Base-by-base conservation (phyloP, 108 stramenopile species). In the Cylindrotheca closterium region DNA sequence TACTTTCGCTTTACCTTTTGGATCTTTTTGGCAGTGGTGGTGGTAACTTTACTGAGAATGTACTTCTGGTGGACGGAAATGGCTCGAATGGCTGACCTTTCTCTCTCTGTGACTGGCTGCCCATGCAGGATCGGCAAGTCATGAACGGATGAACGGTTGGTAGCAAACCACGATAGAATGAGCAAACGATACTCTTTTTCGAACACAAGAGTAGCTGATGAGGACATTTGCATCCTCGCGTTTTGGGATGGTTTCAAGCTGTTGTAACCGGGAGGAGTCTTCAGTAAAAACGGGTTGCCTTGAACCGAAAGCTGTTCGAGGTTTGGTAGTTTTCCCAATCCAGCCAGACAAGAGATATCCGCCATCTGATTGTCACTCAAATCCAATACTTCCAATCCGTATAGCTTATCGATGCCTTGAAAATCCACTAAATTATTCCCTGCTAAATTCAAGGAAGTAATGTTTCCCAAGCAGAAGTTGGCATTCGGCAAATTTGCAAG, bases 301-400 rank as follows among this genome's bases (percentile, higher is more conserved):
- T 71, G 68, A 18, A 92, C 23, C 21, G 61, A 63, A 34, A 94
- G 60, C 22, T 55, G 54, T 66, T 70, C 66, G 19, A 94, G 63
- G 33, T 86, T 73, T n/a, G 93, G 93, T 25, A 94, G 49, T 19
- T 76, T 78, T 0, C 82, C 84, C 26, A 94, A 30, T 12, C 79
- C 84, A 24, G 74, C 70, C 12, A 91, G 68, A 33, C 75, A 56
- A 1, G 75, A 27, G n/a, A 91, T 53, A 27, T 83, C 67, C 18
- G 58, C 27, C 50, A 94, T 78, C n/a, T 68, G 63, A 68, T 94
- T 94, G 37, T 78, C 55, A 79, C 83, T 84, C 29, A 94, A 27
- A 17, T 55, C 65, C 37, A 94, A 63, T 7, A 58, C 50, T 70
- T 82, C 73, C 42, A 94, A 62, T 1, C 80, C 80, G 52, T 79